These are phyloP conservation scores for Candida sanyaensis DNA, from an alignment of 1,139 yeast genomes.

Conservation along the genomic window DNA sequence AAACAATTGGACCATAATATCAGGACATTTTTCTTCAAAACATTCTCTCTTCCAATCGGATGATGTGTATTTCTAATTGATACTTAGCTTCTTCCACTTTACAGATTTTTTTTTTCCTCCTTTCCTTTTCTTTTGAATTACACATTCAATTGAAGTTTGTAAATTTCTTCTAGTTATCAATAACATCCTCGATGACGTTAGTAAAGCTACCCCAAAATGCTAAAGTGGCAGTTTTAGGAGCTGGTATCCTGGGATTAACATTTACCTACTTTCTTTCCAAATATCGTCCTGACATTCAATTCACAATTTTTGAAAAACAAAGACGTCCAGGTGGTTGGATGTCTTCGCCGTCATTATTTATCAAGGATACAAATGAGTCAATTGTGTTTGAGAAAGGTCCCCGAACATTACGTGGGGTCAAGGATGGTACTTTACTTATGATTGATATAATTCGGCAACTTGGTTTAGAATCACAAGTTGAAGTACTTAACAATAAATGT, in stretches of 20 bases:
- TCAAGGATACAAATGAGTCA: constrained; percentile 6
- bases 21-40: not conserved
- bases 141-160: not conserved
- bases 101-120: not conserved
- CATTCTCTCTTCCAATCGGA: constrained; percentile 2
- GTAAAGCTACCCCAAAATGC: constrained; percentile 28
- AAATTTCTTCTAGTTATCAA: too few species aligned
- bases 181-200: constrained; percentile 9
- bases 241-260: constrained; percentile 85
- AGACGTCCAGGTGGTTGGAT: constrained; percentile 80
- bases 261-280: constrained; percentile 71
- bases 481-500: constrained; percentile 50
- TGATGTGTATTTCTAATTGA: not conserved
- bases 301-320: constrained; percentile 62
- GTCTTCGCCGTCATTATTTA: constrained; percentile 33
- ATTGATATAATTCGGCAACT: constrained; percentile 56
- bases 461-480: constrained; percentile 41
- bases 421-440: constrained; percentile 63
- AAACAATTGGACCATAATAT: not conserved
- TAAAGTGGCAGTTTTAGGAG: constrained; percentile 72
- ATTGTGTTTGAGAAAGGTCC: constrained; percentile 71
- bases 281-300: constrained; percentile 68
- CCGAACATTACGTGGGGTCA: constrained; percentile 69
- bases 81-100: not conserved
- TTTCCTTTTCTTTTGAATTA: not conserved